These are phyloP conservation scores for Phlegmacium glaucopus DNA, from an alignment of 768 basidiomycete genomes.

Conservation along the genomic window DNA sequence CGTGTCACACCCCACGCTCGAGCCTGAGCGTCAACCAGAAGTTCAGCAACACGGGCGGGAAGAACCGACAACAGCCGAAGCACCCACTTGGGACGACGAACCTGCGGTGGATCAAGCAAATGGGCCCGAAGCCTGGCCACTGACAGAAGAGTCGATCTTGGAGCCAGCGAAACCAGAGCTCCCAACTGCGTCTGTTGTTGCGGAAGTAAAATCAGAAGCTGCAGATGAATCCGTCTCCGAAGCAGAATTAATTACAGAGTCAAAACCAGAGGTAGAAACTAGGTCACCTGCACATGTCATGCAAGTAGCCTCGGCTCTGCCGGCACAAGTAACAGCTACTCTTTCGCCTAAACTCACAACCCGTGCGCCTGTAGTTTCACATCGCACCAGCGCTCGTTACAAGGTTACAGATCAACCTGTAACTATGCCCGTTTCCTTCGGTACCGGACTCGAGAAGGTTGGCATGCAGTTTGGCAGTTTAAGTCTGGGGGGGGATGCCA, in stretches of 20 bases:
- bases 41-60: constrained; percentile 51
- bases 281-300: constrained; percentile 28
- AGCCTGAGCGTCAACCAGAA: constrained; percentile 31
- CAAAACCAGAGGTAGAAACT: constrained; percentile 31
- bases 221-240: constrained; percentile 24
- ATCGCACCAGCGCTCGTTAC: constrained; percentile 59
- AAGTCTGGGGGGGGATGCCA: constrained; percentile 65
- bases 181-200: constrained; percentile 14
- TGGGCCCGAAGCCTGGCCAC: constrained; percentile 33
- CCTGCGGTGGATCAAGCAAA: constrained; percentile 36
- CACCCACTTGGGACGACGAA: constrained; percentile 73
- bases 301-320: constrained; percentile 25
- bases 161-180: constrained; percentile 10
- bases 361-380: constrained; percentile 49
- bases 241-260: constrained; percentile 28
- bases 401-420: constrained; percentile 78
- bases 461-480: constrained; percentile 91
- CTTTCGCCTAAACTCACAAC: constrained; percentile 50
- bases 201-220: constrained; percentile 15
- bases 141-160: constrained; percentile 17
- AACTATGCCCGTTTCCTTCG: constrained; percentile 72
- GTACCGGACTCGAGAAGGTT: constrained; percentile 65
- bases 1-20: constrained; percentile 20
- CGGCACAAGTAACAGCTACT: constrained; percentile 36
- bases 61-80: constrained; percentile 68